Evolutionary conservation across 2,329 filamentous ascomycete genomes (phyloP).

Genomic region (Cercospora sp.): DNA sequence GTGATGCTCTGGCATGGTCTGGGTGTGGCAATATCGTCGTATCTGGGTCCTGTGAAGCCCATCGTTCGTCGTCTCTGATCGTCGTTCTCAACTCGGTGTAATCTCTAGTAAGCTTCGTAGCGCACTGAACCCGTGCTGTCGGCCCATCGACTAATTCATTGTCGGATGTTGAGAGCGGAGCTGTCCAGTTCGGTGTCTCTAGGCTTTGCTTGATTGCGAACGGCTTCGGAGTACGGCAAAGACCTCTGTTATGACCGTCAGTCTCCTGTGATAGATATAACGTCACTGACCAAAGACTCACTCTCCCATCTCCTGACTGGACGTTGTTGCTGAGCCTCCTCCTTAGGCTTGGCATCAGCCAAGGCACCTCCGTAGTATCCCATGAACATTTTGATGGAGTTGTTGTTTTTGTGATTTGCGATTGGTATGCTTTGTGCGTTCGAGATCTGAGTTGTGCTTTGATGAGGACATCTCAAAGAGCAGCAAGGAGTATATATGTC

Average conservation of each 20-base stretch:
- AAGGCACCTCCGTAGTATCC: constrained; percentile 5
- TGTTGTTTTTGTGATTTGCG: neutral
- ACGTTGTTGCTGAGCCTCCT: neutral
- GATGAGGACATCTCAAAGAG: neutral
- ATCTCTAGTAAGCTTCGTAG: neutral
- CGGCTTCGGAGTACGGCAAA: constrained; percentile 2
- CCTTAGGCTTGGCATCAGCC: constrained; percentile 1
- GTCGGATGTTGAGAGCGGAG: neutral
- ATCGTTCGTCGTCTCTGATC: neutral
- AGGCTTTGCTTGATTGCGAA: constrained; percentile 9
- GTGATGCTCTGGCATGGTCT: neutral
- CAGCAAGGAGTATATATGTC: neutral
- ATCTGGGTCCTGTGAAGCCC: neutral
- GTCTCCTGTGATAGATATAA: neutral
- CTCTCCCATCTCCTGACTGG: constrained; percentile 1
- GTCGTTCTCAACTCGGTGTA: neutral
- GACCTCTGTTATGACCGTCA: neutral
- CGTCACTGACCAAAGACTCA: neutral
- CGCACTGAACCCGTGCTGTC: neutral
- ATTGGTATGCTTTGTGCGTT: neutral
- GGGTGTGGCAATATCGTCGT: neutral
- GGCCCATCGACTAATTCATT: neutral
- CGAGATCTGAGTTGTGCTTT: neutral
- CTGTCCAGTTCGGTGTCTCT: neutral
- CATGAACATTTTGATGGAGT: constrained; percentile 6